A percentile compares a stretch with the other conserved stretches of the same genome.
Evolutionary conservation across 108 stramenopile genomes (phyloP).

Genomic region (Pelagomonas calceolata): DNA sequence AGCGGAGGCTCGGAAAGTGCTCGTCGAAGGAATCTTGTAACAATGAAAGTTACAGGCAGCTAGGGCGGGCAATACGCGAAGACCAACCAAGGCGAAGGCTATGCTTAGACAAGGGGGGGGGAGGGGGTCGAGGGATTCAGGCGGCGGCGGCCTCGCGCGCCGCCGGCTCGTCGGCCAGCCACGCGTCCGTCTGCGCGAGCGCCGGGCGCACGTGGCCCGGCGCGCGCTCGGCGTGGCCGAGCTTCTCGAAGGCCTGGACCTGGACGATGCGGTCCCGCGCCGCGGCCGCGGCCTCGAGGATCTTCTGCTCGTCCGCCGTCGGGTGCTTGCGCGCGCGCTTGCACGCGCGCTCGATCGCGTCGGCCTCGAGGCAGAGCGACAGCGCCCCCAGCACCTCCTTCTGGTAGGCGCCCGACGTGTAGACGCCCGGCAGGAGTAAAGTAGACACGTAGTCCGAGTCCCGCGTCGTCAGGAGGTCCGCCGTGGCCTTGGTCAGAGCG

Average conservation of each 20-base stretch:
- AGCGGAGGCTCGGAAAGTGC: too few species aligned
- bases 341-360: slow-evolving; percentile 66
- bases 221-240: slow-evolving; percentile 55
- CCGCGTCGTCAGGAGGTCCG: slow-evolving; percentile 69
- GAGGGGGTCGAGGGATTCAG: too few species aligned
- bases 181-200: slow-evolving; percentile 63
- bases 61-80: too few species aligned
- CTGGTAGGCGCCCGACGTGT: slow-evolving; percentile 48
- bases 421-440: slow-evolving; percentile 58
- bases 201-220: slow-evolving; percentile 70
- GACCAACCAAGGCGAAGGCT: too few species aligned
- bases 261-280: slow-evolving; percentile 89
- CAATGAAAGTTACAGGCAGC: too few species aligned
- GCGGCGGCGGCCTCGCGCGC: too few species aligned
- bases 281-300: slow-evolving; percentile 83
- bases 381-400: slow-evolving; percentile 71
- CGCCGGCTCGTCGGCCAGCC: slow-evolving; percentile 42
- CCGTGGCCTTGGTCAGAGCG: slow-evolving; percentile 75
- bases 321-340: slow-evolving; percentile 83
- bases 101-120: too few species aligned
- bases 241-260: slow-evolving; percentile 73
- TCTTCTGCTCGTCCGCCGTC: slow-evolving; percentile 71
- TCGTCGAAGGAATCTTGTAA: too few species aligned
- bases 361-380: slow-evolving; percentile 80
- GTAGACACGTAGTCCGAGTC: slow-evolving; percentile 29